Evolutionary conservation across 352 stramenopile genomes (phyloP).

Genomic region (Aphanomyces stellatus): DNA sequence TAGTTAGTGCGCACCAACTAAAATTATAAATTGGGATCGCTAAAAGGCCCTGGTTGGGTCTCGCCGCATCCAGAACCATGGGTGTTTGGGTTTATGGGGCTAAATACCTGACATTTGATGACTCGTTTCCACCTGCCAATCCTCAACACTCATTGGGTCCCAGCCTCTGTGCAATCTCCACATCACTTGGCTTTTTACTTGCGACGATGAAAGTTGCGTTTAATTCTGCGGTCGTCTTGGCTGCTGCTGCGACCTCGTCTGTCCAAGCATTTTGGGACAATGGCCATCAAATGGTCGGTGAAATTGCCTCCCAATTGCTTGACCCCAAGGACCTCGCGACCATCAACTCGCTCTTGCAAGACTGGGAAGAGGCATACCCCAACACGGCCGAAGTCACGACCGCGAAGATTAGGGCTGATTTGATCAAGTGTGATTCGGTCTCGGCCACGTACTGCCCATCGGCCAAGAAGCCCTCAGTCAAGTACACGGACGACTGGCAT

Average conservation of each 20-base stretch:
- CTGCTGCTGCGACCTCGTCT: neutral
- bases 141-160: too few relatives aligned
- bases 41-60: too few relatives aligned
- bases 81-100: too few relatives aligned
- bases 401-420: conserved; percentile 42
- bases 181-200: too few relatives aligned
- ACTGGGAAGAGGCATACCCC: conserved; percentile 46
- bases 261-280: conserved; percentile 48
- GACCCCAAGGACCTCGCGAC: conserved; percentile 31
- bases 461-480: conserved; percentile 31
- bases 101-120: too few relatives aligned
- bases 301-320: conserved; percentile 51
- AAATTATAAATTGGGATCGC: too few relatives aligned
- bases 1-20: too few relatives aligned
- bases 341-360: conserved; percentile 35
- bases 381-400: conserved; percentile 45
- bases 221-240: neutral
- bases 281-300: conserved; percentile 49
- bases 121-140: too few relatives aligned
- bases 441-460: conserved; percentile 30
- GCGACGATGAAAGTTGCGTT: too few relatives aligned
- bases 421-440: conserved; percentile 46
- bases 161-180: too few relatives aligned
- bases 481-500: conserved; percentile 52
- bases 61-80: too few relatives aligned